Percentiles rank a stretch among this genome's conserved stretches.
Conservation (phyloP, 179 eudicot species). For the Actinidia arguta region DNA sequence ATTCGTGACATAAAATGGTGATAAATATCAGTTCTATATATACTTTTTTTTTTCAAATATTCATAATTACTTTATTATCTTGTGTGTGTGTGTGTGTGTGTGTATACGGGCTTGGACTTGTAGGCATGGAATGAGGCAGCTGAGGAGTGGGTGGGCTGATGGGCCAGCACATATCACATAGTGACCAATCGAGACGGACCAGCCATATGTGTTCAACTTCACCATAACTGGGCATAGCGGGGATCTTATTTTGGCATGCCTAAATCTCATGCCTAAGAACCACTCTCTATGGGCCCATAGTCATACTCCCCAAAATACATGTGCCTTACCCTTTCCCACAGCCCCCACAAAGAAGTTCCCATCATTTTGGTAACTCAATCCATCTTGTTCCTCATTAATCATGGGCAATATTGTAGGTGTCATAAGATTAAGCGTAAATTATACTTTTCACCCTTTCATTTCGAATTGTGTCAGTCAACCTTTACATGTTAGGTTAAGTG, state of each 20-base stretch:
- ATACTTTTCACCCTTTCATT: too few species aligned
- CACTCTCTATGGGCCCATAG: conserved; percentile 61
- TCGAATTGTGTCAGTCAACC: too few species aligned
- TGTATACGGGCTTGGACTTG: not conserved
- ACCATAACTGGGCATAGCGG: conserved; percentile 65
- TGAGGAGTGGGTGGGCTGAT: conserved; percentile 70
- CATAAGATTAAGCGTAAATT: too few species aligned
- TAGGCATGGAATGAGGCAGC: conserved; percentile 67
- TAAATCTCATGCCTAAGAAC: conserved; percentile 71
- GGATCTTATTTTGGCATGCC: conserved; percentile 71
- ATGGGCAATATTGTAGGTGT: too few species aligned
- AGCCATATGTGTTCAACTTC: conserved; percentile 58
- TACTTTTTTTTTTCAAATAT: too few species aligned
- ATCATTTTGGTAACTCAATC: conserved; percentile 48
- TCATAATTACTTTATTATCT: not conserved
- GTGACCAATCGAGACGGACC: conserved; percentile 69
- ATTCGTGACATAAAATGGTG: too few species aligned
- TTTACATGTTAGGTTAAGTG: too few species aligned
- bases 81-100: not conserved
- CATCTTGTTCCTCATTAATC: not conserved
- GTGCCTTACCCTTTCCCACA: conserved; percentile 52
- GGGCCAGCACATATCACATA: conserved; percentile 71
- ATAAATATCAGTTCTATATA: too few species aligned
- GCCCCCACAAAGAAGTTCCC: conserved; percentile 61
- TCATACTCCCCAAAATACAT: conserved; percentile 56